phyloP scores from a whole-genome alignment of 306 rosid species.

The Crataegus laevigata region DNA sequence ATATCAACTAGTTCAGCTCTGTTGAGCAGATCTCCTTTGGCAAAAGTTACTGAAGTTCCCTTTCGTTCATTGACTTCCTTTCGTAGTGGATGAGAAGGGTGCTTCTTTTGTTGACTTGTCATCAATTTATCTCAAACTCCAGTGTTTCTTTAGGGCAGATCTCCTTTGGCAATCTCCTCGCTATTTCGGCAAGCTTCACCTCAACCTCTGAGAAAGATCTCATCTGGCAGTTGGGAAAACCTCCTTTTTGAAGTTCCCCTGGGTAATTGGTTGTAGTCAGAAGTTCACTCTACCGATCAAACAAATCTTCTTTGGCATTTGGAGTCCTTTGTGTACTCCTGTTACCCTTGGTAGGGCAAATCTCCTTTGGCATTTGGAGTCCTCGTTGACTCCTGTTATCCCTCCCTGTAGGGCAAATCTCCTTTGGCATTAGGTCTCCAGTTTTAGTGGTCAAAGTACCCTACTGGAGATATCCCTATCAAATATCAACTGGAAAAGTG shows the following conservation, averaged over 20 bases:
- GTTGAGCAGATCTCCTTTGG: conserved; percentile 90
- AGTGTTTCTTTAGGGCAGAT: conserved; percentile 28
- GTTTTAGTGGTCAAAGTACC: conserved; percentile 33
- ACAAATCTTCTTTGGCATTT: conserved; percentile 99
- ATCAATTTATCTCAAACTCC: conserved; percentile 19
- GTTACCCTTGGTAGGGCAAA: conserved; percentile 41
- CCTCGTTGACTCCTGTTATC: conserved; percentile 43
- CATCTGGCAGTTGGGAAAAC: conserved; percentile 25
- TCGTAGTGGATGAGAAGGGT: conserved; percentile 17
- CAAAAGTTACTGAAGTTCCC: conserved; percentile 36
- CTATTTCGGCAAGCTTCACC: conserved; percentile 16
- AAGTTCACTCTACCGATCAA: conserved; percentile 47
- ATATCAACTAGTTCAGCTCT: conserved; percentile 23
- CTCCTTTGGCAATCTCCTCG: conserved; percentile 40
- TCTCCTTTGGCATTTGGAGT: conserved; percentile 70
- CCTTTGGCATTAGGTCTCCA: conserved; percentile 41
- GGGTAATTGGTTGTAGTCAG: conserved; percentile 32
- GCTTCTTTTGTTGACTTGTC: conserved; percentile 15
- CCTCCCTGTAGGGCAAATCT: conserved; percentile 41
- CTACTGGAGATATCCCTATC: conserved; percentile 33
- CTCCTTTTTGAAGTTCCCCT: conserved; percentile 30
- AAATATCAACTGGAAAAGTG: conserved; percentile 22
- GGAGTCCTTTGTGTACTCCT: conserved; percentile 48
- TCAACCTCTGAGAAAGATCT: conserved; percentile 13
- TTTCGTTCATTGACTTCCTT: conserved; percentile 33